phyloP scores from a whole-genome alignment of 1,284 basidiomycete species.

The Hemileia vastatrix region DNA sequence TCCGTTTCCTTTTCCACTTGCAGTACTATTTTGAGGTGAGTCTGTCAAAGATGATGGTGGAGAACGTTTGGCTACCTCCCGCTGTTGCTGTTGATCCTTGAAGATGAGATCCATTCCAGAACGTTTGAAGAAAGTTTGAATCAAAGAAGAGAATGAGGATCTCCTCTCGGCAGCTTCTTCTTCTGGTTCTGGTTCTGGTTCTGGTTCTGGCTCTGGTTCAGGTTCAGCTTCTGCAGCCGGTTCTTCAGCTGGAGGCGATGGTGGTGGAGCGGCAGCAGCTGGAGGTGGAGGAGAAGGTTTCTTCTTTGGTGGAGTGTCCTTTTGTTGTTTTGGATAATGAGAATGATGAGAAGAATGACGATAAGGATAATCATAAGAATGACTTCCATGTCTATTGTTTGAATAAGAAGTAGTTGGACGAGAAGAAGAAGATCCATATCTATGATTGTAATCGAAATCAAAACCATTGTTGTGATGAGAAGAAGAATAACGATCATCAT shows the following conservation, averaged over 20 bases:
- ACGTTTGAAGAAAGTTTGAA: background rate
- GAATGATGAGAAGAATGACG: too few relatives aligned
- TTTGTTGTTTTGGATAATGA: background rate
- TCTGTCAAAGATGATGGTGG: too few relatives aligned
- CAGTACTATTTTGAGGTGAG: background rate
- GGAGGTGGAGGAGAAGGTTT: background rate
- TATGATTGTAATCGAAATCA: background rate
- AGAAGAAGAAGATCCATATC: background rate
- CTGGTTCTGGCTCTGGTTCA: background rate
- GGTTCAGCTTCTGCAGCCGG: background rate
- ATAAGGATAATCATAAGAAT: too few relatives aligned
- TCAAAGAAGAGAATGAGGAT: background rate
- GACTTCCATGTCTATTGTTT: background rate
- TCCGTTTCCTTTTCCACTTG: background rate
- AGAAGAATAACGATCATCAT: background rate
- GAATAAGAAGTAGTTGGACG: too few relatives aligned
- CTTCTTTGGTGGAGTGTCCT: background rate
- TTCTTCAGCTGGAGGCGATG: background rate
- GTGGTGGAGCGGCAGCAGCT: background rate
- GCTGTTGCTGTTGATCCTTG: too few relatives aligned
- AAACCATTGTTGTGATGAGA: background rate
- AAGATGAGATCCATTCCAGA: background rate
- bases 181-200: too few relatives aligned
- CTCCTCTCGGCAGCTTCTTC: background rate
- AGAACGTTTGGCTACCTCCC: too few relatives aligned